Base-by-base conservation (phyloP, 2,329 filamentous ascomycete species). In the Talaromyces amestolkiae region DNA sequence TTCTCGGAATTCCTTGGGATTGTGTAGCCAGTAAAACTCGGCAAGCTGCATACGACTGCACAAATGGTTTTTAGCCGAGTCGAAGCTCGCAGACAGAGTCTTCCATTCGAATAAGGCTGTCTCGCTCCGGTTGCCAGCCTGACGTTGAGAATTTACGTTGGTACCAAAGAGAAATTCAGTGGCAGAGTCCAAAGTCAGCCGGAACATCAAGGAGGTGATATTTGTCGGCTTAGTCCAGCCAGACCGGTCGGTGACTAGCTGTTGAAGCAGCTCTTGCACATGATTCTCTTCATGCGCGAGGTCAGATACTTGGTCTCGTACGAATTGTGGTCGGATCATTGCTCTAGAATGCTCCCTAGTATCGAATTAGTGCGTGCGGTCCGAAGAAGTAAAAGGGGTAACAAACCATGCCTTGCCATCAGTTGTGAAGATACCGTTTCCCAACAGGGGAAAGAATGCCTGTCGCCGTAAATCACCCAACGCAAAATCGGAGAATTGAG, bases 91-190 rank as follows among this genome's bases (percentile, higher is more conserved):
- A 41, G 24, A 22, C 43, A 39, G 17, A 0, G 37, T 58, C 3
- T 27, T 49, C 45, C 45, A 49, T 49, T 49, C 45, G 15, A 49
- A 49, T 49, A 15, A 49, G 24, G 11, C 24, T 24, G 53, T 11
- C 27, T 62, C 39, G 5, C 27, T 47, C 31, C 47, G 86, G 85
- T 33, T 51, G 35, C 73, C 73, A 1, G 74, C 75, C 39, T 72
- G 73, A 13, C 76, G 64, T 61, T 80, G 78, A 69, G 84, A 87
- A 56, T 85, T 86, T 22, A 93, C 89, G 68, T 90, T 90, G 67
- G 88, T 83, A 3, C 93, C 93, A 2, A 97, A 85, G 33, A 97
- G 80, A 74, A 97, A 97, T 71, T 96, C 91, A 0, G 93, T 97
- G 1, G 91, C 88, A 8, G 91, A 89, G 77, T 97, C 93, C 33